Base-by-base conservation (phyloP, 1,139 yeast genomes). In the Protomyces macrosporus region DNA sequence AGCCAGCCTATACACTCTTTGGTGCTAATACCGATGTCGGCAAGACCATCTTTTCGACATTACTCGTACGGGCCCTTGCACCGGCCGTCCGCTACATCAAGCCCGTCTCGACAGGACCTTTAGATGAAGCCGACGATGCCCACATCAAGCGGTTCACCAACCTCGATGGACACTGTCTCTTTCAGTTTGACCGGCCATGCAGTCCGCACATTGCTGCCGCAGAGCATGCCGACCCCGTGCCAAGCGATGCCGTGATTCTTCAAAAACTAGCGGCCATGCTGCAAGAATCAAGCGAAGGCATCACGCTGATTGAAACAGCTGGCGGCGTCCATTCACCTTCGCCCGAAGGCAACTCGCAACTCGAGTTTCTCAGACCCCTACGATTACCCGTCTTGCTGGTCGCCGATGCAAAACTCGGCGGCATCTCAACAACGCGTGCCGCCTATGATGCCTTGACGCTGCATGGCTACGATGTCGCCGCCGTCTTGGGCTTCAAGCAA, bases 11-110 rank as follows among this genome's bases (percentile, higher is more conserved):
- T 45, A 52, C 60, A 34, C 34, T 55, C 79, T 82, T 67, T 82
- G 87, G 87, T 0, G 73, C 73, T 6, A 72, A 71, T 62, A 72
- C 74, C 1, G 70, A 71, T 42, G 73, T 72, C 6, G 74, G 74
- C 39, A 72, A 72, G 65, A 71, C 73, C 5, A 66, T 72, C 37
- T 65, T 71, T 32, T 67, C 73, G 0, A 68, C 74, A 0, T 66
- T 69, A 3, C 53, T 72, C 12, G 65, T 67, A 14, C 60, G 65
- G 12, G 66, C 67, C 4, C 52, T 71, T 48, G 65, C 65, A 6
- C 63, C 57, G 5, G 48, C 42, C 23, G 68, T 66, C 32, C 64
- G 63, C 33, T 72, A 72, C 57, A 57, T 71, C 42, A 72, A 72
- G 55, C 74, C 74, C 1, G 70, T 72, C 16, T 70, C 72, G 14